A percentile compares a stretch with the other conserved stretches of the same genome.
Conservation (phyloP, 306 rosid species). For the Vigna unguiculata region DNA sequence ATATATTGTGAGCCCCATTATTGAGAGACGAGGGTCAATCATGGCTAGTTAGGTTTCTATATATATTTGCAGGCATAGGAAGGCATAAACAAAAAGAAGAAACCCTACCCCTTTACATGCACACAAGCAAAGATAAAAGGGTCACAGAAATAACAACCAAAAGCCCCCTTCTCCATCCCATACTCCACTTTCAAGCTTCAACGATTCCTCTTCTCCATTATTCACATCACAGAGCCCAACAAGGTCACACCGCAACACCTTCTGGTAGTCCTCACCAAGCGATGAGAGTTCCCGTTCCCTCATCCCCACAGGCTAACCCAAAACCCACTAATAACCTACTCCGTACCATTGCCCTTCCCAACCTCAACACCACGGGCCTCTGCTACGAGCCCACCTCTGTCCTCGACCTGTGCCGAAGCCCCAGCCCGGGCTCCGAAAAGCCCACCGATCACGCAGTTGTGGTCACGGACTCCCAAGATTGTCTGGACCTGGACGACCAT, state of each 20-base stretch:
- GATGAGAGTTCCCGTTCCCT: constrained; percentile 78
- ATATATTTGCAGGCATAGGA: not conserved
- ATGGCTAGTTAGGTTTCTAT: constrained; percentile 49
- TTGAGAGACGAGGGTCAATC: constrained; percentile 47
- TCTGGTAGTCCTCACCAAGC: constrained; percentile 33
- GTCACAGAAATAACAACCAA: constrained; percentile 56
- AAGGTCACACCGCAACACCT: not conserved
- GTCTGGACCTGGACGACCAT: constrained; percentile 73
- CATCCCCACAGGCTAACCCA: constrained; percentile 51
- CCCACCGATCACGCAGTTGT: constrained; percentile 32
- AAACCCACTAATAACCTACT: constrained; percentile 44
- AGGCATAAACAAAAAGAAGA: not conserved
- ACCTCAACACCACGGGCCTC: constrained; percentile 33
- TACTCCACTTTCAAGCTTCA: constrained; percentile 12
- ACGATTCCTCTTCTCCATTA: not conserved
- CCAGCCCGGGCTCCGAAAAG: constrained; percentile 61
- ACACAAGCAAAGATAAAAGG: constrained; percentile 75
- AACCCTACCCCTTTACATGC: constrained; percentile 49
- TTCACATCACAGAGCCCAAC: not conserved
- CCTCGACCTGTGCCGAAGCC: constrained; percentile 80
- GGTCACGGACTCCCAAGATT: constrained; percentile 37
- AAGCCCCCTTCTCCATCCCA: constrained; percentile 54
- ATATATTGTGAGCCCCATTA: not conserved
- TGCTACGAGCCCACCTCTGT: constrained; percentile 89
- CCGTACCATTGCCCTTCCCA: constrained; percentile 43